Evolutionary conservation across 257 asterid species (phyloP), one percentile per base, ranked within the genome.

Genomic region (Fraxinus cuspidata): DNA sequence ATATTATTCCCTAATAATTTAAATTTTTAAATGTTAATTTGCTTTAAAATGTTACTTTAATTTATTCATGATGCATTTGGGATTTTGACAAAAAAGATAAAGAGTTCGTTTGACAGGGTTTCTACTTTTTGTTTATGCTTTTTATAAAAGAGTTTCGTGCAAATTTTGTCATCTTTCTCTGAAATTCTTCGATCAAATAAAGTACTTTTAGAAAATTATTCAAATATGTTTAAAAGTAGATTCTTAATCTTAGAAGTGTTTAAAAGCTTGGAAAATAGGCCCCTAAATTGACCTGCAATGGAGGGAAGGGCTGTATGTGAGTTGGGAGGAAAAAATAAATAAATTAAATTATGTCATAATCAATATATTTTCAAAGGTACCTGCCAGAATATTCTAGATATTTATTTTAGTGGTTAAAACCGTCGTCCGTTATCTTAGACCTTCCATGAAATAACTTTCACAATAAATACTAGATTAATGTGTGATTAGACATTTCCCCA

Each of bases 401-500:
- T 21, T 21, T 23, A 23, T 25, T 60, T 21, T n/a, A 21, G 66
- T 58, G 66, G 28, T 32, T 32, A 32, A 23, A 23, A 23, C 67
- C 67, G 12, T 5, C 0, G 3, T 53, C 27, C 25, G 10, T 19
- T 7, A 1, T 51, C 2, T 5, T 49, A 4, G 65, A n/a, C 67
- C 67, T 8, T 49, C 65, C 12, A 5, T 1, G 25, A 7, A 7
- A 7, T n/a, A 31, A 35, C 8, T 25, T 27, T 63, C 19, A 7
- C 28, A 25, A 25, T 63, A 25, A 25, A 25, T 11, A 27, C 3
- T 63, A 25, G 35, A 25, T 63, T 25, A 9, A 12, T 25, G 28
- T 63, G 69, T 63, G 69, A 63, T 23, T 63, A 4, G 69, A 63
- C 69, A 12, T 60, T 63, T 63, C n/a, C 35, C 69, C 69, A 12